These are phyloP conservation scores for Beauveria rudraprayagi DNA, from an alignment of 2,329 filamentous ascomycete species.

Conservation along the genomic window DNA sequence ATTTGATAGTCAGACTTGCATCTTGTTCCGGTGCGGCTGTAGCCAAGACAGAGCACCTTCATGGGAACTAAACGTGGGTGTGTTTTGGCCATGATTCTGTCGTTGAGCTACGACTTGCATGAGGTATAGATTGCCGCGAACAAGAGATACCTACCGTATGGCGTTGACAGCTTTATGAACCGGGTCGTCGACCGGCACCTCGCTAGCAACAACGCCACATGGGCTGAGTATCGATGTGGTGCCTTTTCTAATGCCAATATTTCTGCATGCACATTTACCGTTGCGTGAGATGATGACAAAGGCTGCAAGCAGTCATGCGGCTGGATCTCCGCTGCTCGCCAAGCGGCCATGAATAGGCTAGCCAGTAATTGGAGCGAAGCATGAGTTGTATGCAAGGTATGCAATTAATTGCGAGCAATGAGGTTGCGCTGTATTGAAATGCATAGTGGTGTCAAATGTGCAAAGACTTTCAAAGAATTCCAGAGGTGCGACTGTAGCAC, in stretches of 20 bases:
- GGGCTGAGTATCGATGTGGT: neutral
- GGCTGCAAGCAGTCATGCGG: neutral
- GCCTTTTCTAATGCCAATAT: neutral
- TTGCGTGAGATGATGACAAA: neutral
- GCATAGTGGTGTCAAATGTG: no score
- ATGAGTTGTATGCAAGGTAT: neutral
- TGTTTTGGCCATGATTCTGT: neutral
- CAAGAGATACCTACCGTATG: neutral
- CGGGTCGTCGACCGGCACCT: neutral
- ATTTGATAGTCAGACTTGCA: neutral
- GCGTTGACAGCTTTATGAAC: neutral
- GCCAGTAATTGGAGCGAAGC: neutral
- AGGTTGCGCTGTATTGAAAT: neutral
- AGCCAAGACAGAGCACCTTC: slow-evolving; percentile 10
- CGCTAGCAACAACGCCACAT: neutral
- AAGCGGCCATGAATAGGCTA: neutral
- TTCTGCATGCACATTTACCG: neutral
- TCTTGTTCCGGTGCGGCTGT: slow-evolving; percentile 6
- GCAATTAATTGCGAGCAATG: neutral
- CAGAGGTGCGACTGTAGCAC: no score
- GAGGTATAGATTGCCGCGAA: neutral
- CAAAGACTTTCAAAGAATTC: no score
- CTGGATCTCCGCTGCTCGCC: neutral
- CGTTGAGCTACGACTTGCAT: neutral
- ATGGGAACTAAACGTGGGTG: neutral